Conservation (phyloP, 2,329 filamentous ascomycete species). For the Lasiodiplodia citricola region DNA sequence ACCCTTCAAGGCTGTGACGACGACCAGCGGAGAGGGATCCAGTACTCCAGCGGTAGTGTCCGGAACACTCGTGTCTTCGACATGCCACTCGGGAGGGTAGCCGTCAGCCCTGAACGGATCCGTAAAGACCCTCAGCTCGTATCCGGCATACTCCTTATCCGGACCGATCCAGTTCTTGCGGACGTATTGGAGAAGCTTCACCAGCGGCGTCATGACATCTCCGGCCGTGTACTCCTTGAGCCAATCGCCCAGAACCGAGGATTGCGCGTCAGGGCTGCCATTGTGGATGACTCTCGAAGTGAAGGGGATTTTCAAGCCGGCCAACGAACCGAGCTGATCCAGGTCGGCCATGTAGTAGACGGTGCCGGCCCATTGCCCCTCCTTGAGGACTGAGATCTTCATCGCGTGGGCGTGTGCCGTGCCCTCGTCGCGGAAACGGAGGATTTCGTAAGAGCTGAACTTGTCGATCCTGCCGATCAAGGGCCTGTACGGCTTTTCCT, state of each 20-base stretch:
- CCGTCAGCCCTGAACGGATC: neutral
- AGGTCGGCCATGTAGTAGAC: neutral
- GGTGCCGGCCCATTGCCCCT: neutral
- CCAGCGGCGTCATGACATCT: neutral
- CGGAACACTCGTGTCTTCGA: neutral
- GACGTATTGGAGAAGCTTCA: neutral
- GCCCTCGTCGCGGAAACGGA: neutral
- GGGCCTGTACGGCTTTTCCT: neutral
- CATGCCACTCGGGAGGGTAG: neutral
- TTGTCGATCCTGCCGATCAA: neutral
- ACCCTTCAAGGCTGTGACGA: neutral
- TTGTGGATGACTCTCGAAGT: neutral
- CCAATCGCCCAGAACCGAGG: neutral
- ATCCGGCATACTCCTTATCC: neutral
- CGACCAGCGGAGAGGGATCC: neutral
- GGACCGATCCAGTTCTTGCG: neutral
- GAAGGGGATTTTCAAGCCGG: neutral
- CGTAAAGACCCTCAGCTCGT: neutral
- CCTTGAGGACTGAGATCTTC: neutral
- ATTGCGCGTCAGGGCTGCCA: neutral
- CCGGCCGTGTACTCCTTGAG: neutral
- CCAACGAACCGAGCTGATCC: neutral
- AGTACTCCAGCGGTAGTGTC: neutral
- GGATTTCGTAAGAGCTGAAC: neutral
- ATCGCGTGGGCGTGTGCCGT: neutral